A percentile compares a stretch with the other conserved stretches of the same genome.
Conservation (phyloP, 1,284 basidiomycete genomes). For the Sporisorium scitamineum region DNA sequence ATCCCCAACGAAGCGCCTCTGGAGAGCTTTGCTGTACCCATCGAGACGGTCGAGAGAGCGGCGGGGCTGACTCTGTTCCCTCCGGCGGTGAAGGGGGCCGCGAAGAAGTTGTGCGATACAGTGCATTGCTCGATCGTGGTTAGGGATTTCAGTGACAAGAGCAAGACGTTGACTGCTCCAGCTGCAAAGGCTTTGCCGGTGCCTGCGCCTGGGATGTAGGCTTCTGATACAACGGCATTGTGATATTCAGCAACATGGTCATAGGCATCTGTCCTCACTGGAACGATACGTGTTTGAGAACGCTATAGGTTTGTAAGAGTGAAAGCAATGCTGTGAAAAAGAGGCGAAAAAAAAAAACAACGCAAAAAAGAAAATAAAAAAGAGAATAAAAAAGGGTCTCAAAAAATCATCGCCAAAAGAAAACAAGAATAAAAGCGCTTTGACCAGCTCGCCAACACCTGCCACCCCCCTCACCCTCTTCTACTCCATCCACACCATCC, state of each 20-base stretch:
- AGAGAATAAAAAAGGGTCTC: not conserved
- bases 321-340: no score
- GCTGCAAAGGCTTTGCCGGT: slow-evolving; percentile 15
- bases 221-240: not conserved
- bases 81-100: slow-evolving; percentile 80
- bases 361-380: not conserved
- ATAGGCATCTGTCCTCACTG: no score
- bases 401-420: not conserved
- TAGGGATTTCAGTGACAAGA: slow-evolving; percentile 58
- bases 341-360: not conserved
- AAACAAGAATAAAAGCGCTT: not conserved
- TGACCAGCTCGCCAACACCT: not conserved
- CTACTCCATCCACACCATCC: not conserved
- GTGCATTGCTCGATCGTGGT: slow-evolving; percentile 63
- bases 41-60: slow-evolving; percentile 90
- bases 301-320: no score
- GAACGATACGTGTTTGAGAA: not conserved
- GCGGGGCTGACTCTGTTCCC: slow-evolving; percentile 91
- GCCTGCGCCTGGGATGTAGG: slow-evolving; percentile 19
- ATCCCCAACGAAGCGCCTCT: slow-evolving; percentile 65
- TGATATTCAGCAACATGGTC: no score
- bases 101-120: slow-evolving; percentile 82
- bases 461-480: not conserved
- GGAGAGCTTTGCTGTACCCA: slow-evolving; percentile 69
- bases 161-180: slow-evolving; percentile 33